Base-by-base conservation (phyloP, 495 filamentous ascomycete species). In the Rostrohypoxylon terebratum region DNA sequence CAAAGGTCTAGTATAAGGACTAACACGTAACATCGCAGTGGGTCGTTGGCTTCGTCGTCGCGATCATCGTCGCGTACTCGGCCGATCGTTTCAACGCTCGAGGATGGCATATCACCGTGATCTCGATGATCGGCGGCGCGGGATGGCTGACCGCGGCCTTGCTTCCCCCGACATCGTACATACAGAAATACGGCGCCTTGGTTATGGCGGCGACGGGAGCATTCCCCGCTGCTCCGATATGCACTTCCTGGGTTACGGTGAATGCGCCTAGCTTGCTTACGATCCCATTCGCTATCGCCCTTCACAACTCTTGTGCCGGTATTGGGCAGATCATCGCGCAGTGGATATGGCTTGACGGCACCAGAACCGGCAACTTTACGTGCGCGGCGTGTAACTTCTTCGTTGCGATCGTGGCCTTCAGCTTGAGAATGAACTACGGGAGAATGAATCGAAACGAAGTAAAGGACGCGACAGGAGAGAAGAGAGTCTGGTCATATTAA, bases 341-440 rank as follows among this genome's bases (percentile, higher is more conserved):
- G 10, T 88, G 85, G 85, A 87, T 88, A 58, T 88, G 86, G 72
- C 86, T 85, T 58, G 72, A 77, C n/a, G n/a, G n/a, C 5, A 72
- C 81, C 53, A 85, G 87, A 1, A 88, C 86, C 0, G 86, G 85
- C 0, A 84, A 87, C 36, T 86, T 84, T 80, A 83, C 83, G 18
- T 86, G 86, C 76, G 83, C 84, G 1, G 83, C 79, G n/a, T 69
- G 69, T 40, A 76, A 71, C 31, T 74, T 74, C 50, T 53, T 74
- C 38, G 67, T 71, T 1, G 58, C 67, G n/a, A 64, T 68, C n/a
- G 36, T 71, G 18, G 63, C 63, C 11, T 38, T 74, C 33, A 33
- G 67, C 13, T 45, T 74, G 25, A 71, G 72, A 25, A 31, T 74
- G 0, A 40, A 28, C 33, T 74, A 74, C 18, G 57, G 16, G 4